Evolutionary conservation across 169 alveolate genomes (phyloP).

Genomic region (Eimeria acervulina): DNA sequence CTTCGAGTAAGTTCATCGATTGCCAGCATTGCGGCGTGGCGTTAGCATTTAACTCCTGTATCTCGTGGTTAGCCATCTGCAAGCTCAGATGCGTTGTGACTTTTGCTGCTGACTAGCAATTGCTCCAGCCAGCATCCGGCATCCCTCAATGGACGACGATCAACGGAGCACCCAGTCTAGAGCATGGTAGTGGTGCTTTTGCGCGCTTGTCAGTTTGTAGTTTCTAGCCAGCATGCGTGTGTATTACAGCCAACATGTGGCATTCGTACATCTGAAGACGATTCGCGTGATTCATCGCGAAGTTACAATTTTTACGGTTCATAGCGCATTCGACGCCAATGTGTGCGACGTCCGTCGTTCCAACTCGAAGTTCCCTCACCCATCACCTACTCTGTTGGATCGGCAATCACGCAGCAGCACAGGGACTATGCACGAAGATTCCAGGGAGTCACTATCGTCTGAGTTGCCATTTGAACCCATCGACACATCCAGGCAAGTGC

Average conservation of each 20-base stretch:
- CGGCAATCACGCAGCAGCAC: constrained; percentile 51
- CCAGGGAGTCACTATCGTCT: constrained; percentile 19
- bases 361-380: constrained; percentile 24
- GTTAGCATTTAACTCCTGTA: not conserved
- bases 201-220: not conserved
- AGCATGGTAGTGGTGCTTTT: not conserved
- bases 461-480: constrained; percentile 64
- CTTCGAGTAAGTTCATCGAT: constrained; percentile 50
- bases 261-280: constrained; percentile 48
- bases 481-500: constrained; percentile 71
- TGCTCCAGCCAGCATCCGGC: not conserved
- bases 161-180: not conserved
- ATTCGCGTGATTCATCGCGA: constrained; percentile 76
- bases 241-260: constrained; percentile 55
- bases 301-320: constrained; percentile 65
- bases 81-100: not conserved
- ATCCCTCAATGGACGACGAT: not conserved
- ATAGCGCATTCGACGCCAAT: constrained; percentile 65
- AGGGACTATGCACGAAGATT: constrained; percentile 10
- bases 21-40: not conserved
- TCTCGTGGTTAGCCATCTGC: not conserved
- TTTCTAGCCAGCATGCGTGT: not conserved
- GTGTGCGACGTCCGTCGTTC: constrained; percentile 56
- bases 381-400: not conserved
- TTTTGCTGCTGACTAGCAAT: not conserved